phyloP scores from a whole-genome alignment of 805 yeast genomes.

The Candida glaebosa region DNA sequence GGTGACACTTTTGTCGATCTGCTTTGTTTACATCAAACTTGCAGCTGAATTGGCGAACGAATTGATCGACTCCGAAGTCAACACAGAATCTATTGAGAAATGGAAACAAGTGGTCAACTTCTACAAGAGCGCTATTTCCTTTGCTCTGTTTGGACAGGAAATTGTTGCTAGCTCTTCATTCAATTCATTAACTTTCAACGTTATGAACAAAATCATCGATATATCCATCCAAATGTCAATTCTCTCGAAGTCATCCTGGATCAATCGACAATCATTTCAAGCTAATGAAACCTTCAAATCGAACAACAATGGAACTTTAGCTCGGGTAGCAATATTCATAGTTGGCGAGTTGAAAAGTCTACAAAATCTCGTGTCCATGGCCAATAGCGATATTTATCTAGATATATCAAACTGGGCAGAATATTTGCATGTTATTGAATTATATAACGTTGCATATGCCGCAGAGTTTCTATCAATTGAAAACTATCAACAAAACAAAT shows the following conservation, averaged over 20 bases:
- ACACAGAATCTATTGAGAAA: conserved; percentile 17
- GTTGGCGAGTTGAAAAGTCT: conserved; percentile 29
- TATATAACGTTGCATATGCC: conserved; percentile 39
- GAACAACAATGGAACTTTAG: conserved; percentile 36
- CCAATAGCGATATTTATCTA: conserved; percentile 5
- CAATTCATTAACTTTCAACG: conserved; percentile 7
- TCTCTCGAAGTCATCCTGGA: conserved; percentile 36
- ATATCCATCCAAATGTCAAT: conserved; percentile 38
- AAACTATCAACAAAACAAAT: conserved; percentile 38
- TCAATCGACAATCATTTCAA: conserved; percentile 23
- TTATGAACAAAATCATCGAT: conserved; percentile 23
- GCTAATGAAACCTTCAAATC: conserved; percentile 18
- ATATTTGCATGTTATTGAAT: conserved; percentile 28
- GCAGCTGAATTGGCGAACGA: conserved; percentile 36
- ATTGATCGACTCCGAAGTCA: conserved; percentile 25
- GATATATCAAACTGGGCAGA: conserved; percentile 21
- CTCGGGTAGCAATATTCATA: conserved; percentile 42
- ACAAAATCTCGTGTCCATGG: conserved; percentile 14
- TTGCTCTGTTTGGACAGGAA: conserved; percentile 19
- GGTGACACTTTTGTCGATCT: conserved; percentile 18
- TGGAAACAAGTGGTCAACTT: conserved; percentile 35
- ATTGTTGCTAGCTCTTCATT: conserved; percentile 1
- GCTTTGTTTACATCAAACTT: conserved; percentile 27
- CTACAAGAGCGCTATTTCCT: conserved; percentile 31
- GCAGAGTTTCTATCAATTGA: conserved; percentile 45